A percentile compares a stretch with the other conserved stretches of the same genome.
phyloP scores from a whole-genome alignment of 371 early-diverging fungal species.

The Mucor plumbeus region DNA sequence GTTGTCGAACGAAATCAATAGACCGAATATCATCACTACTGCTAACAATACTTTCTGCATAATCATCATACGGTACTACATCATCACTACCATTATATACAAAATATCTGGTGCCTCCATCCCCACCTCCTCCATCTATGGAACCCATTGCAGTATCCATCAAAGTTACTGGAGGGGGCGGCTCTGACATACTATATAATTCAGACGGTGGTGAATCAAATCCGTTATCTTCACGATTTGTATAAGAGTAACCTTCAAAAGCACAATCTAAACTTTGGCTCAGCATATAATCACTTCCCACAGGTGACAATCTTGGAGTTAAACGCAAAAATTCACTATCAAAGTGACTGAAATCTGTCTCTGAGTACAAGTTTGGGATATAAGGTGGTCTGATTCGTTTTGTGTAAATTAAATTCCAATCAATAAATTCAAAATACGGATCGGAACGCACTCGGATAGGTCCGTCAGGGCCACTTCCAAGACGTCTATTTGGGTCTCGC shows the following conservation, averaged over 20 bases:
- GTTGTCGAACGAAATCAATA: constrained; percentile 20
- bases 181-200: constrained; percentile 21
- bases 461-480: constrained; percentile 57
- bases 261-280: constrained; percentile 56
- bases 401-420: constrained; percentile 72
- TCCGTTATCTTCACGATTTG: constrained; percentile 28
- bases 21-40: constrained; percentile 24
- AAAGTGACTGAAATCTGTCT: constrained; percentile 67
- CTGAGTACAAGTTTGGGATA: constrained; percentile 53
- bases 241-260: constrained; percentile 64
- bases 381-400: constrained; percentile 65
- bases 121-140: background rate
- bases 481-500: constrained; percentile 68
- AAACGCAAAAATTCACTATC: constrained; percentile 63
- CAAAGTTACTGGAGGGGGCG: constrained; percentile 24
- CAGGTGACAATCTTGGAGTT: constrained; percentile 53
- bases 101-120: constrained; percentile 17
- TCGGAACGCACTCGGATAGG: constrained; percentile 65
- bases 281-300: constrained; percentile 44
- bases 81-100: constrained; percentile 27
- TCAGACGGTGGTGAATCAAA: constrained; percentile 28
- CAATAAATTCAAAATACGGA: constrained; percentile 66
- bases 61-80: constrained; percentile 26
- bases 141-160: constrained; percentile 12
- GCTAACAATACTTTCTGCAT: constrained; percentile 16